Percentiles rank a stretch among this genome's conserved stretches.
Evolutionary conservation across 2,329 filamentous ascomycete genomes (phyloP).

Genomic region (Aspergillus sp.): DNA sequence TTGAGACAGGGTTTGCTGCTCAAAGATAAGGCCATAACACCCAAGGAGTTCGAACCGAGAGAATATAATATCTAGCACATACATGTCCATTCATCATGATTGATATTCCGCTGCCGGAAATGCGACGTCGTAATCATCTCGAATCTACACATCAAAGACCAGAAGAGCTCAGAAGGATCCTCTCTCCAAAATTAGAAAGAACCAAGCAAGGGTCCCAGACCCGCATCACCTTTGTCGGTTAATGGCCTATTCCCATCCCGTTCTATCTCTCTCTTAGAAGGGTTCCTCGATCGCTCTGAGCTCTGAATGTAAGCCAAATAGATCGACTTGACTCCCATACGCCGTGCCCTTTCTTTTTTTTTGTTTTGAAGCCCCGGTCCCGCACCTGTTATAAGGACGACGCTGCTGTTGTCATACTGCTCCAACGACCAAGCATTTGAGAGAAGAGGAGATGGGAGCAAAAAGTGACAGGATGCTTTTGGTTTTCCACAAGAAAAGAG

Average conservation of each 20-base stretch:
- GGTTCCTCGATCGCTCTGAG: constrained; percentile 19
- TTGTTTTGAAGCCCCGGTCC: neutral
- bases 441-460: constrained; percentile 12
- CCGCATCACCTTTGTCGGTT: neutral
- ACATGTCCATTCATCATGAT: constrained; percentile 37
- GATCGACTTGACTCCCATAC: constrained; percentile 31
- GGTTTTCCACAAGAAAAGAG: constrained; percentile 17
- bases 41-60: neutral
- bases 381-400: constrained; percentile 1
- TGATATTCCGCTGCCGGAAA: constrained; percentile 27
- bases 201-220: constrained; percentile 9
- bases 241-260: neutral
- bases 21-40: neutral
- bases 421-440: constrained; percentile 3
- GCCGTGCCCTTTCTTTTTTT: constrained; percentile 32
- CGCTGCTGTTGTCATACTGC: neutral
- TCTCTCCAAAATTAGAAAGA: neutral
- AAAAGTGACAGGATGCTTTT: constrained; percentile 8
- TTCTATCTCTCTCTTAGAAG: constrained; percentile 8
- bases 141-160: constrained; percentile 17
- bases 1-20: neutral
- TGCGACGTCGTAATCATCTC: constrained; percentile 28
- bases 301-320: constrained; percentile 24
- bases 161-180: neutral
- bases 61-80: constrained; percentile 11